phyloP scores from a whole-genome alignment of 208 protist genomes.

The Leishmania tarentolae region DNA sequence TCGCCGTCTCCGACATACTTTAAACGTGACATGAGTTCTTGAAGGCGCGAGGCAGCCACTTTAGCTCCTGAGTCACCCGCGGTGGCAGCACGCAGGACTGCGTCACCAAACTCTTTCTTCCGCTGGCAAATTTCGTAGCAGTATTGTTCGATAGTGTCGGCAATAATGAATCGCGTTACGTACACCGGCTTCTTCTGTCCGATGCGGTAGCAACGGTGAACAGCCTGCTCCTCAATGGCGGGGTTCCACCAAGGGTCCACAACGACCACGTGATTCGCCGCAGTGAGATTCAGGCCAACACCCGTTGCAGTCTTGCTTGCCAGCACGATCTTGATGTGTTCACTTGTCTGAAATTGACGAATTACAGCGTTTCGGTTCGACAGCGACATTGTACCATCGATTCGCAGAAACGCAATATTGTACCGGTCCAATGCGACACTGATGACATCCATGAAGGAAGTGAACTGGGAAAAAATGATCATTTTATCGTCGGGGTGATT shows the following conservation, averaged over 20 bases:
- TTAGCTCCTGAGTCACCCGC: conserved; percentile 64
- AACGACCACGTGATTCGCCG: conserved; percentile 95
- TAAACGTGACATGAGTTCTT: conserved; percentile 80
- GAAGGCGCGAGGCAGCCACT: conserved; percentile 68
- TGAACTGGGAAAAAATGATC: conserved; percentile 99
- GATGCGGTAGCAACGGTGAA: conserved; percentile 95
- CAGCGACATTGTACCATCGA: conserved; percentile 93
- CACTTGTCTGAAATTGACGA: conserved; percentile 68
- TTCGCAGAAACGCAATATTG: conserved; percentile 71
- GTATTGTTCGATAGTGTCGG: conserved; percentile 94
- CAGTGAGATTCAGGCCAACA: conserved; percentile 97
- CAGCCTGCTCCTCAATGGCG: conserved; percentile 94
- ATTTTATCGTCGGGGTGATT: conserved; percentile 89
- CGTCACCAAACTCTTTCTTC: conserved; percentile 94
- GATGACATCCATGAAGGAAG: conserved; percentile 96
- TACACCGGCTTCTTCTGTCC: conserved; percentile 93
- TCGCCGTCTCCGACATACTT: conserved; percentile 57
- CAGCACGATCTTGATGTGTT: conserved; percentile 78
- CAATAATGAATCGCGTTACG: conserved; percentile 91
- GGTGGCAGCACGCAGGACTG: conserved; percentile 81
- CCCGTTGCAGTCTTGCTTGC: conserved; percentile 96
- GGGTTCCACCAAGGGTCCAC: conserved; percentile 98
- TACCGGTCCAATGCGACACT: conserved; percentile 76
- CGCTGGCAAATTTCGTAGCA: conserved; percentile 92
- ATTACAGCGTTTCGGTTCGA: conserved; percentile 77